These are phyloP conservation scores for Paraphoma chrysanthemicola DNA, from an alignment of 2,329 filamentous ascomycete genomes.

Conservation along the genomic window DNA sequence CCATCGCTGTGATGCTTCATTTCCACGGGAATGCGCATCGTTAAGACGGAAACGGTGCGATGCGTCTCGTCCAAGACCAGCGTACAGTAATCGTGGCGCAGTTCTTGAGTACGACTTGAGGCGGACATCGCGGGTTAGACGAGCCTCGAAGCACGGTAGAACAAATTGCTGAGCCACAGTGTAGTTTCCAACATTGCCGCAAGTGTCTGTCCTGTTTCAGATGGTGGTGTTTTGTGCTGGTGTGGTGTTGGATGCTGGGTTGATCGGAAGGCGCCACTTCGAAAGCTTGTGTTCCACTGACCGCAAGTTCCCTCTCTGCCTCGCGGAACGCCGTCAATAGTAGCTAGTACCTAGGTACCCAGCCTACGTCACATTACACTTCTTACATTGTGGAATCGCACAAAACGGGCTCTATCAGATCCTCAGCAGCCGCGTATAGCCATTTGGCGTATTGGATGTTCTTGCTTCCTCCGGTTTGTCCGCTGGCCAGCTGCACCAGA, in stretches of 20 bases:
- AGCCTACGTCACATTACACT: background rate
- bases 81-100: slow-evolving; percentile 23
- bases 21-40: slow-evolving; percentile 14
- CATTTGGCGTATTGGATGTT: too few relatives aligned
- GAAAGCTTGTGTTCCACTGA: slow-evolving; percentile 16
- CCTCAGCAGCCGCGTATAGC: too few relatives aligned
- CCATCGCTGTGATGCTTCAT: slow-evolving; percentile 17
- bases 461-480: too few relatives aligned
- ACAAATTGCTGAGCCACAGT: slow-evolving; percentile 11
- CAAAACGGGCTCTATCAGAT: too few relatives aligned
- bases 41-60: slow-evolving; percentile 8
- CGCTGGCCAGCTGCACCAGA: too few relatives aligned
- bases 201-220: slow-evolving; percentile 17
- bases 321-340: slow-evolving; percentile 22
- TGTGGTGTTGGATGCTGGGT: slow-evolving; percentile 1
- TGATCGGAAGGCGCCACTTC: slow-evolving; percentile 3
- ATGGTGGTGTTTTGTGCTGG: slow-evolving; percentile 5
- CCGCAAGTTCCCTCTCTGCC: slow-evolving; percentile 36
- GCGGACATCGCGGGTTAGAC: background rate
- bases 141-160: background rate
- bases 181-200: slow-evolving; percentile 11
- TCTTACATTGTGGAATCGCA: background rate
- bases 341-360: background rate
- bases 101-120: background rate
- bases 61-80: slow-evolving; percentile 27